Conservation (phyloP, 306 rosid genomes). For the Dalbergia cultrata region DNA sequence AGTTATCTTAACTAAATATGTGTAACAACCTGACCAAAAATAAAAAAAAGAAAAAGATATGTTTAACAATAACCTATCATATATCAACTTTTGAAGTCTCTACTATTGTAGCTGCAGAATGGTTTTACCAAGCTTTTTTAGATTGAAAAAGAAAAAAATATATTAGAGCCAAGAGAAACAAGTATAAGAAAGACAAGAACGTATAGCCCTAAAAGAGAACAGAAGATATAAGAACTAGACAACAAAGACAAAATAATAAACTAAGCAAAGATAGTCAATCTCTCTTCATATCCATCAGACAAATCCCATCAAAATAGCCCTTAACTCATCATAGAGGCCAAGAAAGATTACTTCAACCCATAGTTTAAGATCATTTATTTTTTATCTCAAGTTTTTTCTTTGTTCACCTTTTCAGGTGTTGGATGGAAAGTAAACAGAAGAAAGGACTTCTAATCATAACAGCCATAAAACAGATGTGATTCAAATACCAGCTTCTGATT, state of each 20-base stretch:
- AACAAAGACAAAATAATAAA: constrained; percentile 31
- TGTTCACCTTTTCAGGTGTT: constrained; percentile 19
- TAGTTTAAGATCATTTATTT: constrained; percentile 25
- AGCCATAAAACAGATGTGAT: background rate
- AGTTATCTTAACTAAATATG: constrained; percentile 36
- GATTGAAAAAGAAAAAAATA: background rate
- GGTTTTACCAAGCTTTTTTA: background rate
- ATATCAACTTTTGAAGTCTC: constrained; percentile 28
- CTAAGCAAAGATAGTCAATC: constrained; percentile 24
- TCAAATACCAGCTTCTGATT: constrained; percentile 57
- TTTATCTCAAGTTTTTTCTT: constrained; percentile 6
- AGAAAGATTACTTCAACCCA: constrained; percentile 11
- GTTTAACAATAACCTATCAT: constrained; percentile 4
- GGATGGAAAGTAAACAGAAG: constrained; percentile 28
- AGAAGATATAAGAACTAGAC: constrained; percentile 13
- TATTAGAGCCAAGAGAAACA: constrained; percentile 17
- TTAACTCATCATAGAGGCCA: constrained; percentile 7
- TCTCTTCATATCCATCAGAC: constrained; percentile 28
- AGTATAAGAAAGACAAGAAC: constrained; percentile 15
- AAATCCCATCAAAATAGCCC: background rate
- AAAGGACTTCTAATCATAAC: constrained; percentile 26
- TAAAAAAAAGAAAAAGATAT: background rate
- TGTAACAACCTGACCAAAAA: background rate
- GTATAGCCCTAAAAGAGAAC: background rate
- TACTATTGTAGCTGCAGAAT: constrained; percentile 11